Evolutionary conservation across 768 basidiomycete genomes (phyloP).

Genomic region (Lactarius evosmus): DNA sequence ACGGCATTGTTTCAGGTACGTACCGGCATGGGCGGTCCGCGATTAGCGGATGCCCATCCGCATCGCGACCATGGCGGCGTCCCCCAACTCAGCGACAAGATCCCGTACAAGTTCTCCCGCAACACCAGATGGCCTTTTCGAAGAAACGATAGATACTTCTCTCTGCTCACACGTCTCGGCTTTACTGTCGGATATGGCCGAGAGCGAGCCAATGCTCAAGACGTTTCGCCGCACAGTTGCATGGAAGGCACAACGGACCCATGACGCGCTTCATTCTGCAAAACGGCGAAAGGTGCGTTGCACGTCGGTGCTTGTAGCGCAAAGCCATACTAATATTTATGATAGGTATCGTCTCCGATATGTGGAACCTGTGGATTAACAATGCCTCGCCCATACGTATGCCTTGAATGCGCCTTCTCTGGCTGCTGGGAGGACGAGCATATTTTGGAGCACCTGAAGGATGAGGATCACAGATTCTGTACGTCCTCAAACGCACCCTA

Average conservation of each 20-base stretch:
- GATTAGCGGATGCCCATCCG: no score
- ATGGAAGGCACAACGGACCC: slow-evolving; percentile 51
- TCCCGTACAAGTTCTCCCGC: slow-evolving; percentile 17
- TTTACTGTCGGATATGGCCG: slow-evolving; percentile 37
- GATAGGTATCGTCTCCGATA: slow-evolving; percentile 53
- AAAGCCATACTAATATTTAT: background rate
- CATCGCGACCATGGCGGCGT: slow-evolving; percentile 17
- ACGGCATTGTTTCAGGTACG: no score
- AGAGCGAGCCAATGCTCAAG: slow-evolving; percentile 36
- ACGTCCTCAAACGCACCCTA: slow-evolving; percentile 33
- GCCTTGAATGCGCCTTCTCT: slow-evolving; percentile 64
- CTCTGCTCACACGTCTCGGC: slow-evolving; percentile 44
- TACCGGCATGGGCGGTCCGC: slow-evolving; percentile 10
- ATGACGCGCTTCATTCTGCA: slow-evolving; percentile 46
- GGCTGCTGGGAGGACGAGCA: slow-evolving; percentile 71
- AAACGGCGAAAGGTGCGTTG: slow-evolving; percentile 64
- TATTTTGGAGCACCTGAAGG: slow-evolving; percentile 52
- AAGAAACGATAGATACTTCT: slow-evolving; percentile 9
- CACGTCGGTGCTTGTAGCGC: background rate
- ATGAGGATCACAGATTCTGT: slow-evolving; percentile 64
- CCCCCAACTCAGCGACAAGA: slow-evolving; percentile 19
- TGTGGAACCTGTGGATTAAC: slow-evolving; percentile 58
- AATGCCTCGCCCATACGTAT: slow-evolving; percentile 65
- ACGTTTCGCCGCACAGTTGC: slow-evolving; percentile 54
- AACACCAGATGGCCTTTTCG: slow-evolving; percentile 21